Evolutionary conservation across 2,329 filamentous ascomycete species (phyloP).

Genomic region (Aureobasidium pullulans): DNA sequence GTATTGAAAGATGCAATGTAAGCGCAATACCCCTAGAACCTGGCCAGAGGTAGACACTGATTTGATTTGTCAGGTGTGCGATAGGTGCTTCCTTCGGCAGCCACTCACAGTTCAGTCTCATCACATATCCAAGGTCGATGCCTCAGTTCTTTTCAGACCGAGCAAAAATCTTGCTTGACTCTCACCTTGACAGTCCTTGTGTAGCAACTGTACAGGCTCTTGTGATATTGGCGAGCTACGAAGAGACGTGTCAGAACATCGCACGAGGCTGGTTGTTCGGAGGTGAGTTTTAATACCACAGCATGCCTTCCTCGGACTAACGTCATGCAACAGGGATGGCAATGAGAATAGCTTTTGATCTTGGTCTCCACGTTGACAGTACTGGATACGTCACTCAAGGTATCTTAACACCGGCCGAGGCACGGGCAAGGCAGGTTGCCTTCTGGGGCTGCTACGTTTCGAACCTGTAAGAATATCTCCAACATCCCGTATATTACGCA

Average conservation of each 20-base stretch:
- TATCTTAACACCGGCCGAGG: slow-evolving; percentile 32
- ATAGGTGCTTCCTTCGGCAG: slow-evolving; percentile 30
- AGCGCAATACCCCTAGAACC: background rate
- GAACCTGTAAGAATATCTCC: slow-evolving; percentile 22
- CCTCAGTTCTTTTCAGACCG: slow-evolving; percentile 37
- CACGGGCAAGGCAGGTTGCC: slow-evolving; percentile 32
- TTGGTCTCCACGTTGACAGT: slow-evolving; percentile 37
- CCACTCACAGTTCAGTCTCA: slow-evolving; percentile 28
- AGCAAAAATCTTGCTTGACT: slow-evolving; percentile 39
- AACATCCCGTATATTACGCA: background rate
- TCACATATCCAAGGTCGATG: slow-evolving; percentile 31
- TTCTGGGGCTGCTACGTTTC: slow-evolving; percentile 40
- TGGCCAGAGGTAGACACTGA: background rate
- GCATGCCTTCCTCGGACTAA: background rate
- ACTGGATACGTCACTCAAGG: slow-evolving; percentile 33
- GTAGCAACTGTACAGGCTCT: slow-evolving; percentile 44
- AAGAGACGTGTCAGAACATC: slow-evolving; percentile 37
- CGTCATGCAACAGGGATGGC: slow-evolving; percentile 32
- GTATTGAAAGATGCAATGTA: slow-evolving; percentile 20
- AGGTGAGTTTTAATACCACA: slow-evolving; percentile 24
- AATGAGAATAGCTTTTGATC: slow-evolving; percentile 39
- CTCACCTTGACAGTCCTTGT: slow-evolving; percentile 41
- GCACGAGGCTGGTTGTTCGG: slow-evolving; percentile 42
- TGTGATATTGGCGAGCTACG: slow-evolving; percentile 38
- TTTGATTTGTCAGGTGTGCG: slow-evolving; percentile 20